Conservation (phyloP, 75 land plant genomes). For the Gnetum montanum region DNA sequence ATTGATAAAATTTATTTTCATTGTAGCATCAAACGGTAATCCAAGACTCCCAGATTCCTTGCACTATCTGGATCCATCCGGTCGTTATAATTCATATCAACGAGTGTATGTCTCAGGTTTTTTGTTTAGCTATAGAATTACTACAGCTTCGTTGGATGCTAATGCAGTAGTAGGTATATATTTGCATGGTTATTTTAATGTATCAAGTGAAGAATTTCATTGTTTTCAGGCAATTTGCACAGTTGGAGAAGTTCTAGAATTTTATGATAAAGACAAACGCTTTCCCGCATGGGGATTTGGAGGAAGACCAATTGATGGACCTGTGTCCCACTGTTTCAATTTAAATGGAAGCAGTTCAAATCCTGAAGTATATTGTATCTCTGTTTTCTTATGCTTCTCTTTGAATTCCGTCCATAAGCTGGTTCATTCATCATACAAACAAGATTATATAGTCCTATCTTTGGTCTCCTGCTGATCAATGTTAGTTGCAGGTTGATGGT, state of each 20-base stretch:
- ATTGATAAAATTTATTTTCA: background rate
- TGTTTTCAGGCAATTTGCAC: conserved; percentile 58
- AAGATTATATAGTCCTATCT: too few relatives aligned
- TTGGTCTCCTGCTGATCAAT: too few relatives aligned
- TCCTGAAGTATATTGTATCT: conserved; percentile 34
- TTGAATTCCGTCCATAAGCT: too few relatives aligned
- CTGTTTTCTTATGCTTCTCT: background rate
- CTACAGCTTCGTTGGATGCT: background rate
- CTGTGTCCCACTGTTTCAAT: conserved; percentile 91
- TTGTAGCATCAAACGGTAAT: conserved; percentile 85
- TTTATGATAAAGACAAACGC: conserved; percentile 80
- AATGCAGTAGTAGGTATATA: background rate
- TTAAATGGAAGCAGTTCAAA: conserved; percentile 61
- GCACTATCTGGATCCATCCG: conserved; percentile 76
- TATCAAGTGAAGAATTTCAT: background rate
- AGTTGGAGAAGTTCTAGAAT: conserved; percentile 78
- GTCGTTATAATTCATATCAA: conserved; percentile 74
- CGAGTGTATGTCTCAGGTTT: conserved; percentile 22
- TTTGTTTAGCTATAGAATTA: background rate
- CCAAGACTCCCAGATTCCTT: conserved; percentile 75
- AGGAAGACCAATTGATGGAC: conserved; percentile 68
- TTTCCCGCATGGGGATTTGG: conserved; percentile 99
- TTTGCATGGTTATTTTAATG: too few relatives aligned
- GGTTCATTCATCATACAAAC: too few relatives aligned
- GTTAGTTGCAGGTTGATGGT: conserved; percentile 63